Evolutionary conservation across 2,329 filamentous ascomycete species (phyloP).

Genomic region (Aspergillus persii): DNA sequence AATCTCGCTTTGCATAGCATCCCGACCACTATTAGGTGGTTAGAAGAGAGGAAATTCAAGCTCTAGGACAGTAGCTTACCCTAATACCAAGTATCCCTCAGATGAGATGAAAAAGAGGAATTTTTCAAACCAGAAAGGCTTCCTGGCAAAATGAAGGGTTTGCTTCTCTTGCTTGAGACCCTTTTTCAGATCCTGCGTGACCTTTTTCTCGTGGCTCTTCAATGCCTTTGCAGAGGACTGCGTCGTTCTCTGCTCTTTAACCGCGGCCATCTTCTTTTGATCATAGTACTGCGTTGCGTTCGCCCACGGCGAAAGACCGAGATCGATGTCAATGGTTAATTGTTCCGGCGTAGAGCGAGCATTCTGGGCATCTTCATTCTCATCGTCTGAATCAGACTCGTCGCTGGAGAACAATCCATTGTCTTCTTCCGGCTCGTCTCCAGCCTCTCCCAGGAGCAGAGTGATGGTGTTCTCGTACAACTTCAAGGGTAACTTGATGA

Average conservation of each 20-base stretch:
- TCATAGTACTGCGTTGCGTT: slow-evolving; percentile 93
- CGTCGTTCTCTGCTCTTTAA: slow-evolving; percentile 83
- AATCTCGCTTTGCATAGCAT: slow-evolving; percentile 85
- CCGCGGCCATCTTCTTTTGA: slow-evolving; percentile 77
- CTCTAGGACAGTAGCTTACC: slow-evolving; percentile 34
- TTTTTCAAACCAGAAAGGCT: slow-evolving; percentile 94
- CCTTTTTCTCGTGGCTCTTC: slow-evolving; percentile 87
- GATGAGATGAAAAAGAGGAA: slow-evolving; percentile 94
- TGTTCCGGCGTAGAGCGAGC: slow-evolving; percentile 34
- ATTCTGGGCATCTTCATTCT: slow-evolving; percentile 31
- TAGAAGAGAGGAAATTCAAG: background rate
- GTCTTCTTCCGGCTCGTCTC: slow-evolving; percentile 61
- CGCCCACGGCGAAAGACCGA: slow-evolving; percentile 76
- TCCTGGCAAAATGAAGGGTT: slow-evolving; percentile 75
- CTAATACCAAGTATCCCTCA: slow-evolving; percentile 89
- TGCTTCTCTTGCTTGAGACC: slow-evolving; percentile 90
- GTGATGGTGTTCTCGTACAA: slow-evolving; percentile 88
- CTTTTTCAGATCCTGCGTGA: slow-evolving; percentile 79
- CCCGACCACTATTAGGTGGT: slow-evolving; percentile 59
- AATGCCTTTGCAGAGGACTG: slow-evolving; percentile 78
- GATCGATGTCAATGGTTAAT: slow-evolving; percentile 78
- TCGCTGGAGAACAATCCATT: slow-evolving; percentile 64
- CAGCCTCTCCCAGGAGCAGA: slow-evolving; percentile 70
- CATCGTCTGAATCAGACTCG: slow-evolving; percentile 50
- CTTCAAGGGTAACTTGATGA: slow-evolving; percentile 84